phyloP scores from a whole-genome alignment of 1,284 basidiomycete species.

The Irpex lacteus region DNA sequence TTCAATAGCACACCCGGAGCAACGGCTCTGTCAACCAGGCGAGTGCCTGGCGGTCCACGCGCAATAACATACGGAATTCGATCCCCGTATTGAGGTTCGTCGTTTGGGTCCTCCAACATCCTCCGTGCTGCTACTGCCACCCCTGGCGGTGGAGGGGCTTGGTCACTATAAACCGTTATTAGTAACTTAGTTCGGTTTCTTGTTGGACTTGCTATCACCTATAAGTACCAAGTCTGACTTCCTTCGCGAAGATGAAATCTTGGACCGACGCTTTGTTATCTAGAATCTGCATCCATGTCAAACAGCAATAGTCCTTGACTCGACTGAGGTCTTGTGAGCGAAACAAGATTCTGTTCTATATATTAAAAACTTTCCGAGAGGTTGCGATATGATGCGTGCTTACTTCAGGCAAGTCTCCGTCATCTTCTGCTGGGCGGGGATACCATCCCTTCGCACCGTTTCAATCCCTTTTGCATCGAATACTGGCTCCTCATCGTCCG shows the following conservation, averaged over 20 bases:
- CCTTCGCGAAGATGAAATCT: conserved; percentile 94
- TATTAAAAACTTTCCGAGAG: neutral
- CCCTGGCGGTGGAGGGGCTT: conserved; percentile 85
- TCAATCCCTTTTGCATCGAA: conserved; percentile 99
- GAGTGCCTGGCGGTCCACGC: conserved; percentile 60
- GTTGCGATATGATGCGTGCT: conserved; percentile 17
- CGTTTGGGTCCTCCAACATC: conserved; percentile 73
- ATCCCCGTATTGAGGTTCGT: conserved; percentile 91
- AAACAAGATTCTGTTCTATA: conserved; percentile 72
- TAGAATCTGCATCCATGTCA: conserved; percentile 84
- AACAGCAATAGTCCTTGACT: conserved; percentile 87
- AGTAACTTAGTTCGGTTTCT: neutral
- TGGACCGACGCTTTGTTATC: conserved; percentile 80
- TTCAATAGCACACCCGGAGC: conserved; percentile 78
- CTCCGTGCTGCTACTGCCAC: conserved; percentile 82
- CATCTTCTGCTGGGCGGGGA: conserved; percentile 87
- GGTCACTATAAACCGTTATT: conserved; percentile 50
- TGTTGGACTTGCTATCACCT: conserved; percentile 45
- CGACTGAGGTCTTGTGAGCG: conserved; percentile 84
- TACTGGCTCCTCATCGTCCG: conserved; percentile 73
- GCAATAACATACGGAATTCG: conserved; percentile 90
- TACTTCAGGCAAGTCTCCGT: conserved; percentile 86
- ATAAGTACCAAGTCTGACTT: conserved; percentile 90
- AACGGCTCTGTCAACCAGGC: conserved; percentile 81
- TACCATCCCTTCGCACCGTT: conserved; percentile 90